phyloP scores from a whole-genome alignment of 2,329 filamentous ascomycete genomes.

The Fonsecaea pugnacius region DNA sequence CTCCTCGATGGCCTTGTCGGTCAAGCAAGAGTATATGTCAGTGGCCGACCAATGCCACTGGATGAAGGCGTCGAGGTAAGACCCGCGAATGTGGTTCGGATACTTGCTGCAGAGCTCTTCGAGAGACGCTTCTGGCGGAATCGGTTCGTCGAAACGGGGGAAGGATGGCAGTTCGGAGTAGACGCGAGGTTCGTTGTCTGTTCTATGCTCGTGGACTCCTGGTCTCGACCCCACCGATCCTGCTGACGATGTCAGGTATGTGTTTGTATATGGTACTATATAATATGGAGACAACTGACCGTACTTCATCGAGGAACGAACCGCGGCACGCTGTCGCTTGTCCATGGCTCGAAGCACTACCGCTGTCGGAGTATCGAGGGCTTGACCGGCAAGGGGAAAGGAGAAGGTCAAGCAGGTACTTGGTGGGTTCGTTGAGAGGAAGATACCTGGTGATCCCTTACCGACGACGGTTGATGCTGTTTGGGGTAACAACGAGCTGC shows the following conservation, averaged over 20 bases:
- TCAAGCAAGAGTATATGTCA: conserved; percentile 26
- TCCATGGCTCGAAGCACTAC: neutral
- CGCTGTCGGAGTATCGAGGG: neutral
- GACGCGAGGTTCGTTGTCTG: conserved; percentile 11
- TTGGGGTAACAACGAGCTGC: neutral
- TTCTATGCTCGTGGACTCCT: neutral
- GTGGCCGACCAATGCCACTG: conserved; percentile 25
- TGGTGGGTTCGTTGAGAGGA: neutral
- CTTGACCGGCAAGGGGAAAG: neutral
- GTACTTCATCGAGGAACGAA: neutral
- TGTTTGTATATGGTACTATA: neutral
- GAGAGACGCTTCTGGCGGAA: conserved; percentile 21
- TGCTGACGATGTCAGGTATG: neutral
- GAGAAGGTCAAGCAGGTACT: neutral
- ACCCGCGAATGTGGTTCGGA: conserved; percentile 29
- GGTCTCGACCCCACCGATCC: conserved; percentile 1
- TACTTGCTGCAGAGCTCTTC: conserved; percentile 30
- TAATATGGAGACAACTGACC: neutral
- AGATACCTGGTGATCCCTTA: neutral
- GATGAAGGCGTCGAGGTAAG: conserved; percentile 28
- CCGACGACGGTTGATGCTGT: neutral
- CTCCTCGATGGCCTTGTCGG: conserved; percentile 10
- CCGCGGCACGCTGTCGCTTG: neutral
- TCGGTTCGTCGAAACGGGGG: conserved; percentile 20
- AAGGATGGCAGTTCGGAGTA: conserved; percentile 24